Base-by-base conservation (phyloP, 2,329 filamentous ascomycete species). In the Paramyrothecium sp. region DNA sequence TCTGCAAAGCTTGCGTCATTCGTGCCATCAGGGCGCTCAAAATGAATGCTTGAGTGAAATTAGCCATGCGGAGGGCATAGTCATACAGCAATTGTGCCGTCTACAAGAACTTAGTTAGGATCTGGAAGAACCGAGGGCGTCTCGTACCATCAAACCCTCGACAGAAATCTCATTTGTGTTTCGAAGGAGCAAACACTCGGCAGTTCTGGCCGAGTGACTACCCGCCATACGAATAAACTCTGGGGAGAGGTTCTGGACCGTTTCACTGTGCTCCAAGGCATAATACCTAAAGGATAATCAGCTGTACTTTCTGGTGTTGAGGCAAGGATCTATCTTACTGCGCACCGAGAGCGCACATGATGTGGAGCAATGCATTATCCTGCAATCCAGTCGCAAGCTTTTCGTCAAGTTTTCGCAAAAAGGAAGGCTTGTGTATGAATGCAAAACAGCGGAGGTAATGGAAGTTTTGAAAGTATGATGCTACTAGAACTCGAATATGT, bases 371-470 rank as follows among this genome's bases (percentile, higher is more conserved):
- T 1, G 61, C 62, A 54, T 63, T 56, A 19, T 62, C 59, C 17
- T 62, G 56, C 13, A 44, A 44, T 10, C 61, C 59, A 19, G 54
- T 56, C 7, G 10, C 23, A 30, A 60, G 51, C 12, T 57, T 61
- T 22, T 58, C 60, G 26, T 63, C 64, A 4, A 67, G 55, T 46
- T 61, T 60, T 23, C 60, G 58, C 53, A 65, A 58, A 22, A 65
- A 65, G 5, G 61, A 59, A 8, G 65, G 65, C 46, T 65, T 65
- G n/a, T 67, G 63, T 2, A 65, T 61, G 53, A 67, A 67, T 20
- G 57, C 60, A 33, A 65, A 65, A 46, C 62, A 65, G n/a, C 65
- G 63, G 17, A 67, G 60, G 1, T 61, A 61, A 34, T 67, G 76
- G 5, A 65, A 48, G 23, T 62, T 61, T 22, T 60, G 58, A 30